A percentile compares a stretch with the other conserved stretches of the same genome.
These are phyloP conservation scores for Ophiostoma piceae DNA, from an alignment of 2,329 filamentous ascomycete species.

Conservation along the genomic window DNA sequence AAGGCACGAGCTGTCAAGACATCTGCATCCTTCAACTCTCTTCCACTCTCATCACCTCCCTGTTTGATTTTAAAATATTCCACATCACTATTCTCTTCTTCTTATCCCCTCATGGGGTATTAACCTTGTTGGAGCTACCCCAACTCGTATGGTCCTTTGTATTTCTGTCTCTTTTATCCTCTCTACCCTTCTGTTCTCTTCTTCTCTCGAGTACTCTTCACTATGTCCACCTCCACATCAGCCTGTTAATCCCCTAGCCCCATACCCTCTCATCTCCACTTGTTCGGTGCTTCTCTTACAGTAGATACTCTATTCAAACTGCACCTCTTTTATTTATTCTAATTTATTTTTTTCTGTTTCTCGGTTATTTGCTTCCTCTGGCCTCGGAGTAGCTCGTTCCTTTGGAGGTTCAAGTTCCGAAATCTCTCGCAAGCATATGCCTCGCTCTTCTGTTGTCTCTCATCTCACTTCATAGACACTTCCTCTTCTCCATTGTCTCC, in stretches of 20 bases:
- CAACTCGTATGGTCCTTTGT: not conserved
- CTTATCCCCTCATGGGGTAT: not conserved
- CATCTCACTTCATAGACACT: not conserved
- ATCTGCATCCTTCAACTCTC: not conserved
- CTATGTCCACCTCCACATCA: not conserved
- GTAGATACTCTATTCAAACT: not conserved
- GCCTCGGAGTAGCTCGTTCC: not conserved
- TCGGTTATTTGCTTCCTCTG: not conserved
- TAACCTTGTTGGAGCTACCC: slow-evolving; percentile 9
- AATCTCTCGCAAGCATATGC: not conserved
- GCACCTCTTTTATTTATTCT: not conserved
- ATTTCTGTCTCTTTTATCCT: not conserved
- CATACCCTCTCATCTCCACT: not conserved
- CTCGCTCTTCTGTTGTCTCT: not conserved
- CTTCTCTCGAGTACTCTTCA: not conserved
- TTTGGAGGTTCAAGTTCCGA: not conserved
- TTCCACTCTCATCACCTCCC: not conserved
- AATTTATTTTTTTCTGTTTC: not conserved
- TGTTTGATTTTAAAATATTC: not conserved
- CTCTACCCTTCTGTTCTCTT: not conserved
- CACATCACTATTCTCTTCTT: not conserved
- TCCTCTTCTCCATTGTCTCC: not conserved
- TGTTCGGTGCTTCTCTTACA: not conserved
- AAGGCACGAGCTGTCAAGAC: not conserved
- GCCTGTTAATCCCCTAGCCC: not conserved